A percentile compares a stretch with the other conserved stretches of the same genome.
These are phyloP conservation scores for Radiomyces spectabilis DNA, from an alignment of 192 early-diverging fungal species.

Conservation along the genomic window DNA sequence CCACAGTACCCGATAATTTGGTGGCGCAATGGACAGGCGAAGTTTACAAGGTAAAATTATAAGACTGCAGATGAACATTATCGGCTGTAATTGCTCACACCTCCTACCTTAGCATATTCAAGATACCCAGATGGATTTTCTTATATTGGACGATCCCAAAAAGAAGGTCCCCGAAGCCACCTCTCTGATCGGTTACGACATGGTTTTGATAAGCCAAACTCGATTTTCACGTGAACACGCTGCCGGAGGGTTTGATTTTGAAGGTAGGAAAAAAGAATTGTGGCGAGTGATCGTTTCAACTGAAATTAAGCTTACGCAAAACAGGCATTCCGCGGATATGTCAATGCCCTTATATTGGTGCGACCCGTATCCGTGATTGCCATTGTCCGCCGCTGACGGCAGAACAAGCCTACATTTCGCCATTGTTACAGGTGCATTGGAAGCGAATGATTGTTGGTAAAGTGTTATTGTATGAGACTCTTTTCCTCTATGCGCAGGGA, in stretches of 20 bases:
- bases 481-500: too few species aligned
- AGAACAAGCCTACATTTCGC: slow-evolving; percentile 38
- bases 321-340: slow-evolving; percentile 18
- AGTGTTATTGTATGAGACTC: background rate
- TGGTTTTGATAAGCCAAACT: slow-evolving; percentile 62
- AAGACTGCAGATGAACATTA: slow-evolving; percentile 4
- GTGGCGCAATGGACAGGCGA: slow-evolving; percentile 73
- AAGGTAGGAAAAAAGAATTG: background rate
- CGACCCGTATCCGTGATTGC: slow-evolving; percentile 19
- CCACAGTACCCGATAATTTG: slow-evolving; percentile 61
- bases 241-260: slow-evolving; percentile 27
- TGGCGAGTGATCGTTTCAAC: slow-evolving; percentile 17
- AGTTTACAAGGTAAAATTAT: slow-evolving; percentile 58
- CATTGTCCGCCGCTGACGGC: slow-evolving; percentile 13
- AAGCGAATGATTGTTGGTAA: slow-evolving; percentile 61
- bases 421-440: slow-evolving; percentile 68
- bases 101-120: slow-evolving; percentile 39
- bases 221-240: slow-evolving; percentile 57
- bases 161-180: slow-evolving; percentile 40
- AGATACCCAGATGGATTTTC: slow-evolving; percentile 33
- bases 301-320: too few species aligned
- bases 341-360: slow-evolving; percentile 32
- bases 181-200: slow-evolving; percentile 52
- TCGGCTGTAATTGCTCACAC: background rate
- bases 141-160: slow-evolving; percentile 35